Base-by-base conservation (phyloP, 192 early-diverging fungal species). In the Coemansia nantahalensis region DNA sequence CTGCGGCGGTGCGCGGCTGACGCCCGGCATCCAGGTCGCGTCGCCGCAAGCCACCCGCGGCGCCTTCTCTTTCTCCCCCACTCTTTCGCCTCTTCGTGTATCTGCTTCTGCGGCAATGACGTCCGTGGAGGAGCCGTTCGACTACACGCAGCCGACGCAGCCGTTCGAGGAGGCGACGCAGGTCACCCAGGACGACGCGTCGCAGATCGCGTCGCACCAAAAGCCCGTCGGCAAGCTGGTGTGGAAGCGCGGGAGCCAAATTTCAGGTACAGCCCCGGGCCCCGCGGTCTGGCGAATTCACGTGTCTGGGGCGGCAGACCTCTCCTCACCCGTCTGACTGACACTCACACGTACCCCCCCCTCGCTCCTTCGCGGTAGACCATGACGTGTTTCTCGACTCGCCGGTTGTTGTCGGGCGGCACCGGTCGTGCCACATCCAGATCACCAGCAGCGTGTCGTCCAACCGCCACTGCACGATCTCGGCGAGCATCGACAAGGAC, bases 111-210 rank as follows among this genome's bases (percentile, higher is more conserved):
- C 3, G 7, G 16, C 45, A 39, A 77, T 77, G 66, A 36, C 62
- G 11, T 57, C 63, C 18, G 22, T 61, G 2, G 66, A 69, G 31
- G 74, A 77, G 16, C 46, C 45, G 19, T 62, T 61, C 39, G 70
- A 79, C 48, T 79, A 61, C 41, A 70, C 78, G 22, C 78, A 79
- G 67, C 71, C 78, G 2, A 79, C 78, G 8, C 78, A 79, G 56
- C 65, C 70, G 31, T 66, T 79, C 18, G 71, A 79, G 45, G 78
- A 79, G 48, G 53, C 64, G 15, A 67, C 71, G 18, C 70, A 65
- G 50, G 43, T 51, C 22, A 65, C 65, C 19, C 66, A 65, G 40
- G 73, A 77, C 32, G 73, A 68, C 39, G 35, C 56, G 51, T 48
- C 57, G 32, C 56, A 61, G 35, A 24, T 58, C 19, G 48, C 30